Evolutionary conservation across 2,329 filamentous ascomycete genomes (phyloP).

Genomic region (Aciculosporium take): DNA sequence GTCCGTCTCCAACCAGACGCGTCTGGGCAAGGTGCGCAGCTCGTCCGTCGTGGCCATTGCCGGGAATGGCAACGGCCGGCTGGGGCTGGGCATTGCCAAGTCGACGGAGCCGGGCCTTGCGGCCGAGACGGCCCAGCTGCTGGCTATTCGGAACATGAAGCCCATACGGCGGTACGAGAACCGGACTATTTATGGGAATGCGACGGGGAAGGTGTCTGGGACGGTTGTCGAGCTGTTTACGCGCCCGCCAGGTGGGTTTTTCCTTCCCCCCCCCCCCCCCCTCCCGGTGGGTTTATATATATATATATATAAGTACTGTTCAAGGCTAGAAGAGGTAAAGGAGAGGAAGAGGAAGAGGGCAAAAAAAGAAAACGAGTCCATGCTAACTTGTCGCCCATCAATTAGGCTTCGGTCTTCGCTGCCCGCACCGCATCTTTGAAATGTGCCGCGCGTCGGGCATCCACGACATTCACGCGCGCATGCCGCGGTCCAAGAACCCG

Average conservation of each 20-base stretch:
- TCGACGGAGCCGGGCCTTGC: slow-evolving; percentile 59
- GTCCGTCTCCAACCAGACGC: slow-evolving; percentile 78
- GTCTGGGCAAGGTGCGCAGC: slow-evolving; percentile 82
- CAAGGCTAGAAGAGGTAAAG: no score
- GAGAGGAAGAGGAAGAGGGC: no score
- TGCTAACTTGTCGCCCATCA: no score
- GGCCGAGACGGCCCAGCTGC: slow-evolving; percentile 55
- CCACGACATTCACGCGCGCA: slow-evolving; percentile 68
- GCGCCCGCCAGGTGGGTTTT: slow-evolving; percentile 66
- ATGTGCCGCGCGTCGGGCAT: slow-evolving; percentile 82
- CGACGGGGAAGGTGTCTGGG: slow-evolving; percentile 75
- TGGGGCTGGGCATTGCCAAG: slow-evolving; percentile 87
- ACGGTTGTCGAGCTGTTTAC: slow-evolving; percentile 69
- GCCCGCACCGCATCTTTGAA: slow-evolving; percentile 84
- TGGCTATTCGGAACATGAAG: slow-evolving; percentile 82
- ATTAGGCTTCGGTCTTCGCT: slow-evolving; percentile 86
- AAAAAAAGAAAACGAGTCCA: no score
- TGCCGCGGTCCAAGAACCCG: slow-evolving; percentile 77
- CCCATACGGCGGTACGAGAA: slow-evolving; percentile 86
- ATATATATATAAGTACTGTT: background rate
- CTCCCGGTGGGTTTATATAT: background rate
- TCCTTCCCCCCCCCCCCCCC: background rate
- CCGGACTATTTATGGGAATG: slow-evolving; percentile 77
- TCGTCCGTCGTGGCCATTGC: slow-evolving; percentile 65
- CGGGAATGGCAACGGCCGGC: slow-evolving; percentile 70